These are phyloP conservation scores for Clarireedia sp. DNA, from an alignment of 2,329 filamentous ascomycete species.

Conservation along the genomic window DNA sequence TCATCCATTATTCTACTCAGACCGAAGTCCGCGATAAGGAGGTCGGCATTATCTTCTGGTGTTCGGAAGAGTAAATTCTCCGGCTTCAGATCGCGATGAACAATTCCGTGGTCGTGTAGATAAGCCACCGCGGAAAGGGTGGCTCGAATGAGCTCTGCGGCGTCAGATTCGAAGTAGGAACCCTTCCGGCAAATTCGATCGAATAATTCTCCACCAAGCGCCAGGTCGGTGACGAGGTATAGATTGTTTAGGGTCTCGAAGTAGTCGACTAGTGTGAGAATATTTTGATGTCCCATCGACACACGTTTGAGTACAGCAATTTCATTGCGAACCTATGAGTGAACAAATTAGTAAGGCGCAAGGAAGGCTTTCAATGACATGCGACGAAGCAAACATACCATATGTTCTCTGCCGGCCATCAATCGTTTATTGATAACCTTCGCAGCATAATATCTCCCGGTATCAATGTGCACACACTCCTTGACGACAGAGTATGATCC, in stretches of 20 bases:
- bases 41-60: slow-evolving; percentile 93
- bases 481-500: slow-evolving; percentile 98
- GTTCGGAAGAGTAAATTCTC: slow-evolving; percentile 96
- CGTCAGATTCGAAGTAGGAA: slow-evolving; percentile 96
- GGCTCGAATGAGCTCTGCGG: slow-evolving; percentile 87
- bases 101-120: slow-evolving; percentile 95
- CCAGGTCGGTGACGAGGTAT: slow-evolving; percentile 94
- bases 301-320: slow-evolving; percentile 95
- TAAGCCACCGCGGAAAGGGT: slow-evolving; percentile 97
- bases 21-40: slow-evolving; percentile 95
- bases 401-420: slow-evolving; percentile 96
- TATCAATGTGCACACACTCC: slow-evolving; percentile 98
- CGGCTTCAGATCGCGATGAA: slow-evolving; percentile 94
- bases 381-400: slow-evolving; percentile 53
- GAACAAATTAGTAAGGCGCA: background rate
- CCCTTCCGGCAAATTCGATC: slow-evolving; percentile 98
- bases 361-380: slow-evolving; percentile 1
- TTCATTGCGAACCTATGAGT: slow-evolving; percentile 80
- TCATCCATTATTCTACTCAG: slow-evolving; percentile 97
- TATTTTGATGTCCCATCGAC: slow-evolving; percentile 99
- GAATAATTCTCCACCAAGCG: slow-evolving; percentile 92
- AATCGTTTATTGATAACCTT: slow-evolving; percentile 99
- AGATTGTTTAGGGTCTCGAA: slow-evolving; percentile 99
- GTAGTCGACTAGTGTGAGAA: slow-evolving; percentile 94
- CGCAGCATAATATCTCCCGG: slow-evolving; percentile 93